Conservation (phyloP, 257 asterid species). For the Solanum medicagineum region DNA sequence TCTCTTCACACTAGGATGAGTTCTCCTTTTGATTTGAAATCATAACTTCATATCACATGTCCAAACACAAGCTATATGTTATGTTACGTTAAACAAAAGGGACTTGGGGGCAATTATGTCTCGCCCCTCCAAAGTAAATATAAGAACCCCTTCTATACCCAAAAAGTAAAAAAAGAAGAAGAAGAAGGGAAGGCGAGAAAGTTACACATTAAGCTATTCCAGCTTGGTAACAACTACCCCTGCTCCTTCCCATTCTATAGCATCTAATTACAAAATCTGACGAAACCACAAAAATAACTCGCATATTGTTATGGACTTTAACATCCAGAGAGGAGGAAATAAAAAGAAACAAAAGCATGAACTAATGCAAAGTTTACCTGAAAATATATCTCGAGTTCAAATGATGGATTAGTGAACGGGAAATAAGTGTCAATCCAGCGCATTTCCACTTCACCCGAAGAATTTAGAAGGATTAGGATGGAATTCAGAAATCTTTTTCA, state of each 20-base stretch:
- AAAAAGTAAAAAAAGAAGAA: background rate
- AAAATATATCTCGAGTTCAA: slow-evolving; percentile 87
- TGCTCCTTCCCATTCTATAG: background rate
- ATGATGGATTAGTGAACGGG: slow-evolving; percentile 91
- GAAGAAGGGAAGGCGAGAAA: background rate
- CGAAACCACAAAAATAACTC: background rate
- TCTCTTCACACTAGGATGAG: too few relatives aligned
- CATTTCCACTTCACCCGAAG: slow-evolving; percentile 84
- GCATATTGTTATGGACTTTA: background rate
- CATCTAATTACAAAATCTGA: background rate
- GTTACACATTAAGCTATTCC: background rate
- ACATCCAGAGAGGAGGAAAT: background rate
- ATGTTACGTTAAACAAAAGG: background rate
- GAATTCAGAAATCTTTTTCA: background rate
- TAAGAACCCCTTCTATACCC: background rate
- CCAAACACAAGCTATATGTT: background rate
- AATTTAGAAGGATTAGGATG: slow-evolving; percentile 2
- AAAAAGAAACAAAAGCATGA: background rate
- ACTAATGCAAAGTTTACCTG: slow-evolving; percentile 34
- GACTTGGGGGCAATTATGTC: background rate
- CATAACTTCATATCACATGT: too few relatives aligned
- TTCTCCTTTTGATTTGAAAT: too few relatives aligned
- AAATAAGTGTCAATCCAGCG: slow-evolving; percentile 96
- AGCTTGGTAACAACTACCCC: background rate
- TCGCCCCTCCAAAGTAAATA: background rate